Evolutionary conservation across 495 filamentous ascomycete genomes (phyloP).

Genomic region (Pseudotulostoma volvatum): DNA sequence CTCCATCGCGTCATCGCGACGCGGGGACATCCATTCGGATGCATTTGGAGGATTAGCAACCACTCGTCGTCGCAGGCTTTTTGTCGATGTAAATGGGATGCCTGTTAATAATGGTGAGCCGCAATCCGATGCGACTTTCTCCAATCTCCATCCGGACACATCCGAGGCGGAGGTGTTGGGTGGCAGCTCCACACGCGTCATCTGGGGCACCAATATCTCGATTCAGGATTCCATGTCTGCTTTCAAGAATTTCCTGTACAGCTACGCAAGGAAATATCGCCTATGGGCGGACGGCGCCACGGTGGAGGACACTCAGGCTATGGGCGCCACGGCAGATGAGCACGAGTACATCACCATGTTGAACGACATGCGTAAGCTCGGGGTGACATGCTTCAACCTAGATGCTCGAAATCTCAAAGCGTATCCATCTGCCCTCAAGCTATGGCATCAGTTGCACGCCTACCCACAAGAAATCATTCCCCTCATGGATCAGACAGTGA

Average conservation of each 20-base stretch:
- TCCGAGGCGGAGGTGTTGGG: constrained; percentile 83
- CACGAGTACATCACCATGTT: constrained; percentile 75
- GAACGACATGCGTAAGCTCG: constrained; percentile 77
- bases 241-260: constrained; percentile 81
- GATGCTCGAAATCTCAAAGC: constrained; percentile 81
- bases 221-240: constrained; percentile 71
- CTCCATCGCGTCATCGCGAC: constrained; percentile 33
- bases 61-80: constrained; percentile 48
- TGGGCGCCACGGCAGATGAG: constrained; percentile 41
- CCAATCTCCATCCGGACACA: constrained; percentile 71
- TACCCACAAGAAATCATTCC: constrained; percentile 94
- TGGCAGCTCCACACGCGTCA: constrained; percentile 60
- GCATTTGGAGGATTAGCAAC: constrained; percentile 50
- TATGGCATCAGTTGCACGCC: constrained; percentile 86
- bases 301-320: constrained; percentile 49
- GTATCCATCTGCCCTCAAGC: constrained; percentile 78
- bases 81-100: constrained; percentile 68
- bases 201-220: constrained; percentile 97
- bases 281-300: constrained; percentile 74
- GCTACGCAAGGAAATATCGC: constrained; percentile 83
- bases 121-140: constrained; percentile 71
- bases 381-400: constrained; percentile 67
- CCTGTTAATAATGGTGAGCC: constrained; percentile 39
- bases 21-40: constrained; percentile 73
- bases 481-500: constrained; percentile 85